A percentile compares a stretch with the other conserved stretches of the same genome.
These are phyloP conservation scores for Nicotiana rustica DNA, from an alignment of 305 asterid species.

Conservation along the genomic window DNA sequence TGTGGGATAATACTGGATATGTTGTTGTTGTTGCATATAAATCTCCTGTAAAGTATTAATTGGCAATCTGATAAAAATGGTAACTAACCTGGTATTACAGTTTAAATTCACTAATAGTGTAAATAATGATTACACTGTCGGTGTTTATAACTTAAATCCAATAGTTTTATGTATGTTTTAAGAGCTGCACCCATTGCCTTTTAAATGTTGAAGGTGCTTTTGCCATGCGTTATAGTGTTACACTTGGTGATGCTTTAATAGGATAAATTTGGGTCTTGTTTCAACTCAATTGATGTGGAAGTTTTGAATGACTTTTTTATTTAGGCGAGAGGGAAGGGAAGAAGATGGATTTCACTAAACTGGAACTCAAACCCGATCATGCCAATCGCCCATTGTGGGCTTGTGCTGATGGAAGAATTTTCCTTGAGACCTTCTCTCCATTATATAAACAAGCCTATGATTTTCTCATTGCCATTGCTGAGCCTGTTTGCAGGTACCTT, in stretches of 20 bases:
- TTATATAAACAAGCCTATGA: slow-evolving; percentile 86
- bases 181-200: background rate
- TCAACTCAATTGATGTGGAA: background rate
- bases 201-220: too few relatives aligned
- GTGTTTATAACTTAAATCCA: background rate
- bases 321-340: slow-evolving; percentile 60
- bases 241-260: background rate
- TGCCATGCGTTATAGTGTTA: background rate
- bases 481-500: slow-evolving; percentile 85
- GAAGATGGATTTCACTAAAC: slow-evolving; percentile 74
- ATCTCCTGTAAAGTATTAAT: background rate
- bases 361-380: slow-evolving; percentile 85
- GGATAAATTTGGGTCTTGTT: background rate
- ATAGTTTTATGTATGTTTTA: too few relatives aligned
- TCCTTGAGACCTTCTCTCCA: slow-evolving; percentile 83
- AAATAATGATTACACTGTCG: background rate
- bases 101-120: background rate
- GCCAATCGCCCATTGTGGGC: slow-evolving; percentile 85
- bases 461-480: slow-evolving; percentile 93
- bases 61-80: background rate
- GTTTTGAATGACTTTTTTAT: slow-evolving; percentile 28
- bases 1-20: too few relatives aligned
- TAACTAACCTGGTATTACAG: background rate
- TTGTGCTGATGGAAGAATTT: slow-evolving; percentile 84
- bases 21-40: too few relatives aligned